A percentile compares a stretch with the other conserved stretches of the same genome.
Evolutionary conservation across 345 rosid genomes (phyloP).

Genomic region (Bruguiera parviflora): DNA sequence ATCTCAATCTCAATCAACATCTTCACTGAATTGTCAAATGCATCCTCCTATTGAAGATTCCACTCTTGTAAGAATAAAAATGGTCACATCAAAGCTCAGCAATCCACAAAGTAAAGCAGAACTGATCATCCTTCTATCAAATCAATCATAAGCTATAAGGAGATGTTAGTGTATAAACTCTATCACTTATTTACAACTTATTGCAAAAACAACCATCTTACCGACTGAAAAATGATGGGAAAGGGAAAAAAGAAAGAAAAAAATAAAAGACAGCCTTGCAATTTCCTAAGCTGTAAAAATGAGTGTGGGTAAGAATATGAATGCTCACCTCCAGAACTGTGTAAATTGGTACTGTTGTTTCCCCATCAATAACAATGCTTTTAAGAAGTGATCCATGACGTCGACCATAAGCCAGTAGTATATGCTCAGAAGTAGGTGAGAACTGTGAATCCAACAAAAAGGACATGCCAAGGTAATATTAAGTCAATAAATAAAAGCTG

Average conservation of each 20-base stretch:
- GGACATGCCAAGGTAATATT: neutral
- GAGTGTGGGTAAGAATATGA: neutral
- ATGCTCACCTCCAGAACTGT: slow-evolving; percentile 81
- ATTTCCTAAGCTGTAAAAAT: neutral
- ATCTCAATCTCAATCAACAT: no score
- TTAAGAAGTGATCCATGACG: slow-evolving; percentile 90
- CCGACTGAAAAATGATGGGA: neutral
- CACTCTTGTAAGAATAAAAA: no score
- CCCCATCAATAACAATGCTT: slow-evolving; percentile 86
- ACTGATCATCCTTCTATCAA: neutral
- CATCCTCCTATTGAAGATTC: no score
- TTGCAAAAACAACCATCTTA: no score
- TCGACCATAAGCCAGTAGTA: slow-evolving; percentile 92
- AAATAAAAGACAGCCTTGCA: neutral
- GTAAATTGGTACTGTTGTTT: slow-evolving; percentile 70
- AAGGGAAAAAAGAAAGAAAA: neutral
- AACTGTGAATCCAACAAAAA: slow-evolving; percentile 54
- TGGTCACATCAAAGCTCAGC: no score
- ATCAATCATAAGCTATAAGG: neutral
- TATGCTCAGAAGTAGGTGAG: slow-evolving; percentile 94
- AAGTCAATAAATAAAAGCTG: neutral
- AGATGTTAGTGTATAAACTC: no score
- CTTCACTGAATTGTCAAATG: no score
- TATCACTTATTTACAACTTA: no score
- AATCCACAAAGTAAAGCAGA: no score